Base-by-base conservation (phyloP, 331 rosid species). In the Ulmus americana region DNA sequence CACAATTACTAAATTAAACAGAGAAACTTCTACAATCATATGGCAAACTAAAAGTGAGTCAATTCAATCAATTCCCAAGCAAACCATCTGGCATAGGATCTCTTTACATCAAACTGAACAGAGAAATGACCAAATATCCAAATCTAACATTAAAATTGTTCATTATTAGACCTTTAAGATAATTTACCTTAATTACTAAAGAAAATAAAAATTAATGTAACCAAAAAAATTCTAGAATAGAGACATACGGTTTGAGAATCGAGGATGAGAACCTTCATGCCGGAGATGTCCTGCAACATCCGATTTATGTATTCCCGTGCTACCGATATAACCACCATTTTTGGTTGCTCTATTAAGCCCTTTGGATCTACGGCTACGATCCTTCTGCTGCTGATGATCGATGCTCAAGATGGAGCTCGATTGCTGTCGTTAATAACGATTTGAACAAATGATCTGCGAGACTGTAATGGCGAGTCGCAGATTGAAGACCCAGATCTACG, bases 181-280 rank as follows among this genome's bases (percentile, higher is more conserved):
- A 44, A 28, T 13, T n/a, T 8, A 7, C 15, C 3, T 47, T 45
- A 46, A 58, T 38, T 41, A 3, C 20, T 8, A 46, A 3, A 13
- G 35, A 45, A 14, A 70, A 59, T 44, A 67, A 50, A 48, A 45
- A 43, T 28, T n/a, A 28, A 13, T 10, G 6, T 3, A 39, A 3
- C 1, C 4, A 50, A 61, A 41, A 20, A 11, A 41, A 53, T 7
- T 18, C 15, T 4, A 64, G 53, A n/a, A 70, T 54, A 49, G 42
- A 11, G 49, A 35, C 40, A 55, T 77, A 94, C 97, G 90, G 97
- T 89, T 67, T 90, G 84, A 69, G 95, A 87, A 87, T 94, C 99
- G 39, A 94, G 95, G 68, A 94, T 75, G 75, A 94, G 95, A 70
- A 87, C 97, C 69, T 90, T 94, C 99, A 94, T 94, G 83, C 99